Evolutionary conservation across 2,329 filamentous ascomycete species (phyloP).

Genomic region (Chaetomium sp.): DNA sequence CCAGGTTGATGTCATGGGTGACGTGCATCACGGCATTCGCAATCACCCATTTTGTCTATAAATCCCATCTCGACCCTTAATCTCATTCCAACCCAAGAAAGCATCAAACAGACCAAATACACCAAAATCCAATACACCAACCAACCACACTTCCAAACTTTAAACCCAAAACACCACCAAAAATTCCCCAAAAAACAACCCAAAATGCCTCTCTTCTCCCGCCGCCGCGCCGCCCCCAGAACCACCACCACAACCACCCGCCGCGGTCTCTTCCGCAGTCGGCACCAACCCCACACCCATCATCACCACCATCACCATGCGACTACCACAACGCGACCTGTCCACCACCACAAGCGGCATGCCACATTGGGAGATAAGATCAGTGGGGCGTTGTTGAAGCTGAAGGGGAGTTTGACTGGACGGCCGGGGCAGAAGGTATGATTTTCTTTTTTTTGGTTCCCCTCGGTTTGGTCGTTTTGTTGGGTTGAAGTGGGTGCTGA

Average conservation of each 20-base stretch:
- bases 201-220: conserved; percentile 5
- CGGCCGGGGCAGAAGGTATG: conserved; percentile 64
- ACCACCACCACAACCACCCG: conserved; percentile 3
- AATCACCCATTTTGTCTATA: too few species aligned
- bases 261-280: conserved; percentile 9
- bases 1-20: too few species aligned
- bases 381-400: conserved; percentile 65
- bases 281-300: not conserved
- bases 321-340: not conserved
- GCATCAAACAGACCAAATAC: too few species aligned
- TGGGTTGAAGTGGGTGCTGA: not conserved
- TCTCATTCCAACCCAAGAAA: too few species aligned
- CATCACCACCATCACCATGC: not conserved
- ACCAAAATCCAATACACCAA: too few species aligned
- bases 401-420: conserved; percentile 63
- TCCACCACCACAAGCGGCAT: conserved; percentile 60
- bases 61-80: too few species aligned
- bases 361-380: conserved; percentile 70
- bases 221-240: conserved; percentile 1
- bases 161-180: not conserved
- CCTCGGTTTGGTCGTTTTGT: too few species aligned
- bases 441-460: not conserved
- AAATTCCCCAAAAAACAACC: not conserved
- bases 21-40: too few species aligned
- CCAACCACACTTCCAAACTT: not conserved